A percentile compares a stretch with the other conserved stretches of the same genome.
These are phyloP conservation scores for Yarrowia osloensis DNA, from an alignment of 805 yeast genomes.

Conservation along the genomic window DNA sequence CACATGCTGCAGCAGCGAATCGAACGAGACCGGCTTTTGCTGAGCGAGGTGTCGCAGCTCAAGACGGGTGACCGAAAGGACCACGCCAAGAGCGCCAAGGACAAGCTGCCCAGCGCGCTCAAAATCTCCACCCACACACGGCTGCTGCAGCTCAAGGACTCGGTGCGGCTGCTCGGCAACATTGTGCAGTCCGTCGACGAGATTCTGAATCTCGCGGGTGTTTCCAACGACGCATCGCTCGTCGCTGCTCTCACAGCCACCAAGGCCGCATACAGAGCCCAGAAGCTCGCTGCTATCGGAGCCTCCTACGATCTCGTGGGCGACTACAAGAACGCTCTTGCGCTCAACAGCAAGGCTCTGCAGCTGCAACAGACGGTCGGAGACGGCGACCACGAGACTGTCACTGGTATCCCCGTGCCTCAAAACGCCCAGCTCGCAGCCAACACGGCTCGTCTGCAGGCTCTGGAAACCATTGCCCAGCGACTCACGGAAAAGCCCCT, in stretches of 20 bases:
- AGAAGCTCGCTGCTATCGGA: slow-evolving; percentile 51
- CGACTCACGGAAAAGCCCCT: background rate
- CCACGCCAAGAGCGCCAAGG: slow-evolving; percentile 27
- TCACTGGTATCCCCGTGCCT: slow-evolving; percentile 17
- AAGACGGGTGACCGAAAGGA: slow-evolving; percentile 30
- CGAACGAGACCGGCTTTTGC: slow-evolving; percentile 65
- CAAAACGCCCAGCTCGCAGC: background rate
- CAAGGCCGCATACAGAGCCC: slow-evolving; percentile 50
- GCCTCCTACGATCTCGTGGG: slow-evolving; percentile 41
- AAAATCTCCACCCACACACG: slow-evolving; percentile 33
- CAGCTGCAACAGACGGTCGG: slow-evolving; percentile 27
- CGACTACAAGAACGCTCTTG: slow-evolving; percentile 41
- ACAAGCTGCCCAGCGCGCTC: slow-evolving; percentile 17
- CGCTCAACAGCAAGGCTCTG: slow-evolving; percentile 37
- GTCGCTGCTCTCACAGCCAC: slow-evolving; percentile 55
- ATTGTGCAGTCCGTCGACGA: slow-evolving; percentile 57
- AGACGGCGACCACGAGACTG: background rate
- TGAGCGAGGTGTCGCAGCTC: slow-evolving; percentile 32
- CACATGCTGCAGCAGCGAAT: slow-evolving; percentile 64
- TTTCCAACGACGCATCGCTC: slow-evolving; percentile 77
- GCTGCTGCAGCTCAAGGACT: slow-evolving; percentile 42
- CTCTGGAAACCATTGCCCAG: slow-evolving; percentile 23
- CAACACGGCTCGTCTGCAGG: slow-evolving; percentile 11
- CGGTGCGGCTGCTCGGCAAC: slow-evolving; percentile 52
- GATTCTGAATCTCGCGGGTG: slow-evolving; percentile 85